A percentile compares a stretch with the other conserved stretches of the same genome.
Evolutionary conservation across 352 stramenopile genomes (phyloP).

Genomic region (Phytophthora palmivora): DNA sequence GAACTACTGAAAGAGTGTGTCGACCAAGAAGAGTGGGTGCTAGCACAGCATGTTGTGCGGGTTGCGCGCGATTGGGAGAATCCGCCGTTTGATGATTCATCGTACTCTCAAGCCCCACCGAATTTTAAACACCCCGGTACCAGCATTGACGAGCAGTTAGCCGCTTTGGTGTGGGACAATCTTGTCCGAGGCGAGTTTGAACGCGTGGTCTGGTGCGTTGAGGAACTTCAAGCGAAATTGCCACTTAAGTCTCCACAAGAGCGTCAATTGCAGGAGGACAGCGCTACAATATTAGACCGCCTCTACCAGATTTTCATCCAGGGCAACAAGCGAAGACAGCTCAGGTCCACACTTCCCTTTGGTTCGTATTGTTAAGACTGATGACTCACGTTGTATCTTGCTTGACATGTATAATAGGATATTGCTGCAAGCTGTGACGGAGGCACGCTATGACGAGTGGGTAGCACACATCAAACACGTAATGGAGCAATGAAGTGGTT

Average conservation of each 20-base stretch:
- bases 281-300: conserved; percentile 35
- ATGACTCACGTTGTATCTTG: conserved; percentile 1
- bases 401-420: conserved; percentile 30
- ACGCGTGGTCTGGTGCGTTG: conserved; percentile 67
- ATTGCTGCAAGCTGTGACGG: conserved; percentile 61
- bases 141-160: conserved; percentile 74
- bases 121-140: conserved; percentile 5
- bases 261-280: conserved; percentile 27
- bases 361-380: neutral
- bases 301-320: conserved; percentile 54
- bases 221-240: conserved; percentile 70
- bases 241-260: conserved; percentile 38
- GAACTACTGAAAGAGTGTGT: conserved; percentile 75
- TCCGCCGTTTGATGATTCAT: conserved; percentile 22
- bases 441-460: conserved; percentile 63
- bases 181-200: conserved; percentile 69
- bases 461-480: conserved; percentile 45
- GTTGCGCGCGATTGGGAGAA: conserved; percentile 85
- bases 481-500: conserved; percentile 39
- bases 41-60: conserved; percentile 81
- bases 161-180: conserved; percentile 58
- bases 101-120: conserved; percentile 11
- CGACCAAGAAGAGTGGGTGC: conserved; percentile 76
- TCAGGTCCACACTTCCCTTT: conserved; percentile 35
- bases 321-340: conserved; percentile 47